Conservation (phyloP, 306 rosid genomes). For the Vigna nakashimae region DNA sequence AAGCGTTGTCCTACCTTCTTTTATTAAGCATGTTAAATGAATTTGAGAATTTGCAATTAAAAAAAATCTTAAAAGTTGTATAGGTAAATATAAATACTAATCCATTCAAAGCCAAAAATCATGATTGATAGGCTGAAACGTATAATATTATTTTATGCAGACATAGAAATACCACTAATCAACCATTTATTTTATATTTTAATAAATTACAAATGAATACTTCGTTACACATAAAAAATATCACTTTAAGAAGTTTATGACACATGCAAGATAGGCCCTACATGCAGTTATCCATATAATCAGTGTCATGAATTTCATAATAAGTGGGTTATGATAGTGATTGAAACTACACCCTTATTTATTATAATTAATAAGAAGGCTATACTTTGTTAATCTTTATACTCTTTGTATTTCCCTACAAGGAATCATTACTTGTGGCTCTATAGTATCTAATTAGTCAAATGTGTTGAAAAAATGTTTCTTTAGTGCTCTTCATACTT, state of each 20-base stretch:
- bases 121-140: too few species aligned
- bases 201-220: not conserved
- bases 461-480: constrained; percentile 47
- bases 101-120: too few species aligned
- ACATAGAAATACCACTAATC: too few species aligned
- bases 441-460: constrained; percentile 42
- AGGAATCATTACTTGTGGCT: constrained; percentile 47
- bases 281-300: not conserved
- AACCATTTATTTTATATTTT: too few species aligned
- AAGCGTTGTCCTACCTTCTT: too few species aligned
- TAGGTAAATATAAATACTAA: too few species aligned
- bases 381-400: not conserved
- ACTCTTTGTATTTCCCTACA: constrained; percentile 2
- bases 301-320: not conserved
- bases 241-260: not conserved
- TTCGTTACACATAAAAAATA: not conserved
- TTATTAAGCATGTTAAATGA: too few species aligned
- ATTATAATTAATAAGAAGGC: not conserved
- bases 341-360: not conserved
- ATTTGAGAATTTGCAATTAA: too few species aligned
- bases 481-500: constrained; percentile 43
- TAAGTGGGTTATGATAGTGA: constrained; percentile 3
- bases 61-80: too few species aligned
- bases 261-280: not conserved
- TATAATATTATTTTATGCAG: too few species aligned